Evolutionary conservation across 805 yeast genomes (phyloP).

Genomic region (Diddensiella transvaalensis): DNA sequence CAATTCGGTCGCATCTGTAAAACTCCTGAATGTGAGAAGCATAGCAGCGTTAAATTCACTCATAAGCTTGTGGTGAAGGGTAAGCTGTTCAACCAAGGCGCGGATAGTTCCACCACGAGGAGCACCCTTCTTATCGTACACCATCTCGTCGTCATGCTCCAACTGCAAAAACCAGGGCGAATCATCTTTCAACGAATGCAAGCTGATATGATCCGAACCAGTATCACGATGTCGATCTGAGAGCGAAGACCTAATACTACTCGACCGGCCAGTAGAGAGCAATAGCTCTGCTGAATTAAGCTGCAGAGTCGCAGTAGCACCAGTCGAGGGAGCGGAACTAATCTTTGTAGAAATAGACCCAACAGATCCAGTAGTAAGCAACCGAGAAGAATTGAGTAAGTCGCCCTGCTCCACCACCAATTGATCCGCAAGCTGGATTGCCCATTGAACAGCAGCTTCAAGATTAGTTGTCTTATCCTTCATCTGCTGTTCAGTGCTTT

Average conservation of each 20-base stretch:
- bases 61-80: conserved; percentile 62
- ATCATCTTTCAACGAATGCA: conserved; percentile 1
- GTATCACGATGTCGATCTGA: neutral
- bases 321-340: neutral
- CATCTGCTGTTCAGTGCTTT: conserved; percentile 13
- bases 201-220: neutral
- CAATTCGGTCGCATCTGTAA: conserved; percentile 63
- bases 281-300: neutral
- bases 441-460: conserved; percentile 4
- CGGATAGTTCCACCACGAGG: conserved; percentile 80
- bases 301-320: neutral
- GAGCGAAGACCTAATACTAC: neutral
- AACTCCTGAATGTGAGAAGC: conserved; percentile 70
- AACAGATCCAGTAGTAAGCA: neutral
- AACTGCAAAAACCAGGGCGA: conserved; percentile 51
- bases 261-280: neutral
- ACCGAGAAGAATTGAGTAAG: neutral
- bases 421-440: conserved; percentile 1
- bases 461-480: conserved; percentile 12
- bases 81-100: conserved; percentile 75
- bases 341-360: neutral
- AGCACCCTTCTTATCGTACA: conserved; percentile 65
- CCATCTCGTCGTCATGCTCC: conserved; percentile 45
- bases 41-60: conserved; percentile 64
- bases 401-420: conserved; percentile 3